Percentiles rank a stretch among this genome's conserved stretches.
Conservation (phyloP, 2,329 filamentous ascomycete genomes). For the Trichothecium sympodiale region DNA sequence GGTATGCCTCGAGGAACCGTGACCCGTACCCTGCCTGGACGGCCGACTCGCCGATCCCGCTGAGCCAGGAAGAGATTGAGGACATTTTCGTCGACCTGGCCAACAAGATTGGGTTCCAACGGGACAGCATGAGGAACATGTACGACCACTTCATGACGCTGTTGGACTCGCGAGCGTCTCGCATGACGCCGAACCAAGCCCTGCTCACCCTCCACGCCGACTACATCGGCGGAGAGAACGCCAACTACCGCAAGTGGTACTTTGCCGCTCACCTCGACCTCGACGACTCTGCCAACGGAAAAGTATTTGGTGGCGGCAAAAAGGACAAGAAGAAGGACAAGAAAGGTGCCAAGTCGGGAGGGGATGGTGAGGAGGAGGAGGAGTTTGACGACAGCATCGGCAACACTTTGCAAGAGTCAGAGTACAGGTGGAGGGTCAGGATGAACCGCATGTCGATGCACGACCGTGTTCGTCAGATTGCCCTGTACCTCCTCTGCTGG, state of each 20-base stretch:
- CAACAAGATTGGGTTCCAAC: slow-evolving; percentile 95
- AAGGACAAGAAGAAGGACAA: slow-evolving; percentile 81
- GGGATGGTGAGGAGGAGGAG: too few relatives aligned
- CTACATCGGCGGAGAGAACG: slow-evolving; percentile 97
- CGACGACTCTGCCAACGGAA: slow-evolving; percentile 73
- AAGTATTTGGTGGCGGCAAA: slow-evolving; percentile 4
- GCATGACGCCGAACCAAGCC: slow-evolving; percentile 97
- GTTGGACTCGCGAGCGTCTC: slow-evolving; percentile 87
- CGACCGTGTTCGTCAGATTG: slow-evolving; percentile 84
- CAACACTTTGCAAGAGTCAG: slow-evolving; percentile 90
- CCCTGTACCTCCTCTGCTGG: slow-evolving; percentile 90
- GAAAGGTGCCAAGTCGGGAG: slow-evolving; percentile 53
- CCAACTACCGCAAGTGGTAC: slow-evolving; percentile 98
- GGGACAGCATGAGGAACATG: slow-evolving; percentile 99
- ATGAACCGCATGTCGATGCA: slow-evolving; percentile 99
- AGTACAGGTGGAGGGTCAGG: slow-evolving; percentile 96
- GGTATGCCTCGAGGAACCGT: slow-evolving; percentile 80
- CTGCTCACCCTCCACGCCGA: slow-evolving; percentile 91
- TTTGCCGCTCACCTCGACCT: slow-evolving; percentile 94
- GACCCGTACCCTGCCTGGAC: slow-evolving; percentile 98
- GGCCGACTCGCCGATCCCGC: slow-evolving; percentile 88
- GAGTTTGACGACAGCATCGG: slow-evolving; percentile 55
- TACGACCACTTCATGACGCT: slow-evolving; percentile 98
- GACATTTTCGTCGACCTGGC: slow-evolving; percentile 95
- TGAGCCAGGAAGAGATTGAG: slow-evolving; percentile 97